Evolutionary conservation across 2,329 filamentous ascomycete species (phyloP).

Genomic region (Trichophyton simii): DNA sequence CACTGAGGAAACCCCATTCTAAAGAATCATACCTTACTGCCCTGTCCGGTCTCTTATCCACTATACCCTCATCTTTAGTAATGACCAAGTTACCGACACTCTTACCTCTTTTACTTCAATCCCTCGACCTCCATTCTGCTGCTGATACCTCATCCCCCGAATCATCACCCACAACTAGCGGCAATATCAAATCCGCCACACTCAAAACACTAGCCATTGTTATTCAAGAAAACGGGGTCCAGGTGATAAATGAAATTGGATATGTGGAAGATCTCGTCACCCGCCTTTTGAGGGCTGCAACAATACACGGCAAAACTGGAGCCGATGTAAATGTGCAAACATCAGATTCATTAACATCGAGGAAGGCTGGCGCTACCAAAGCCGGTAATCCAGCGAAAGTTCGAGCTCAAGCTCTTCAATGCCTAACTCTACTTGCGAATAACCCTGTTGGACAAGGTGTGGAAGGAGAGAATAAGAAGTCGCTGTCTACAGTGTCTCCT

Average conservation of each 20-base stretch:
- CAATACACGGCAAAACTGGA: constrained; percentile 9
- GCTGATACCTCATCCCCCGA: constrained; percentile 14
- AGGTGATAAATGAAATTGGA: constrained; percentile 39
- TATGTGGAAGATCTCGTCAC: constrained; percentile 47
- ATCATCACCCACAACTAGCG: constrained; percentile 27
- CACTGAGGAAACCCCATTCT: constrained; percentile 8
- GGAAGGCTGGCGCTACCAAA: constrained; percentile 9
- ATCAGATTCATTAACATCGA: background rate
- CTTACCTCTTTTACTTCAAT: constrained; percentile 50
- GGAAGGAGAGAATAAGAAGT: constrained; percentile 12
- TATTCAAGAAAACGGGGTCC: constrained; percentile 44
- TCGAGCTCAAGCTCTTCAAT: constrained; percentile 26
- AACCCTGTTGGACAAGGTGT: constrained; percentile 16
- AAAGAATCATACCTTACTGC: constrained; percentile 54
- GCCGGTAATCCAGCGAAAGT: constrained; percentile 19
- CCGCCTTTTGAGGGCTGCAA: constrained; percentile 41
- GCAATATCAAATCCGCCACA: constrained; percentile 47
- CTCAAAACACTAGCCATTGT: constrained; percentile 47
- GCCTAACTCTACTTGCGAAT: constrained; percentile 29
- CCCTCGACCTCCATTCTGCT: constrained; percentile 40
- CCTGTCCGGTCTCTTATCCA: constrained; percentile 48
- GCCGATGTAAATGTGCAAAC: background rate
- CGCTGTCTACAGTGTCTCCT: constrained; percentile 25
- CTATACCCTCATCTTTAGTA: constrained; percentile 48
- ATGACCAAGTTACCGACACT: constrained; percentile 47